Conservation (phyloP, 2,329 filamentous ascomycete genomes). For the Tolypocladium tropicale region DNA sequence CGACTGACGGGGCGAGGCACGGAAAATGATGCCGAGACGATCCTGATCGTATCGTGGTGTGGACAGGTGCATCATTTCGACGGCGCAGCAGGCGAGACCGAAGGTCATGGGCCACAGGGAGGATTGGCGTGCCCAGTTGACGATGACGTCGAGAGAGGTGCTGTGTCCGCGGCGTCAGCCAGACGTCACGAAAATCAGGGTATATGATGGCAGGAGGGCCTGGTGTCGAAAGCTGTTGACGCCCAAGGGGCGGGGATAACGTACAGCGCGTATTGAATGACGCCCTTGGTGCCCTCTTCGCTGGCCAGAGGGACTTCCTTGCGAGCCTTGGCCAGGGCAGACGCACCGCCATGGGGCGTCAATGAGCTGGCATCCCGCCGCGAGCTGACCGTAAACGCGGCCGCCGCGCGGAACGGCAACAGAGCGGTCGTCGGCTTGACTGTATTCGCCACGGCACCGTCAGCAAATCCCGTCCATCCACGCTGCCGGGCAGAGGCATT, state of each 20-base stretch:
- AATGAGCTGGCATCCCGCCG: slow-evolving; percentile 51
- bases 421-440: slow-evolving; percentile 56
- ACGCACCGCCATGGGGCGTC: slow-evolving; percentile 41
- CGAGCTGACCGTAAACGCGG: slow-evolving; percentile 56
- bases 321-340: slow-evolving; percentile 44
- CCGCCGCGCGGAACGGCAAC: slow-evolving; percentile 52
- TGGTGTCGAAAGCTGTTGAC: background rate
- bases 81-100: slow-evolving; percentile 76
- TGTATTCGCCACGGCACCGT: slow-evolving; percentile 21
- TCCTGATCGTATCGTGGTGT: slow-evolving; percentile 86
- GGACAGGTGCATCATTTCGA: slow-evolving; percentile 90
- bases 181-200: background rate
- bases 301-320: slow-evolving; percentile 68
- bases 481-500: background rate
- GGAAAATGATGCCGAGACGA: slow-evolving; percentile 81
- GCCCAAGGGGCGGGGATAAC: slow-evolving; percentile 23
- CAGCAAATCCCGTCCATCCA: background rate
- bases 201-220: background rate
- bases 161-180: slow-evolving; percentile 27
- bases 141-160: slow-evolving; percentile 66
- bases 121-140: slow-evolving; percentile 77
- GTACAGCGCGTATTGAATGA: slow-evolving; percentile 79
- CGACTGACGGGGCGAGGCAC: slow-evolving; percentile 75
- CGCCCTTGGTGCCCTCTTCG: slow-evolving; percentile 70
- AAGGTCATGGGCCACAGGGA: slow-evolving; percentile 88